Evolutionary conservation across 2,329 filamentous ascomycete species (phyloP), one percentile per base, ranked within the genome.

Genomic region (Diaporthe humulicola): DNA sequence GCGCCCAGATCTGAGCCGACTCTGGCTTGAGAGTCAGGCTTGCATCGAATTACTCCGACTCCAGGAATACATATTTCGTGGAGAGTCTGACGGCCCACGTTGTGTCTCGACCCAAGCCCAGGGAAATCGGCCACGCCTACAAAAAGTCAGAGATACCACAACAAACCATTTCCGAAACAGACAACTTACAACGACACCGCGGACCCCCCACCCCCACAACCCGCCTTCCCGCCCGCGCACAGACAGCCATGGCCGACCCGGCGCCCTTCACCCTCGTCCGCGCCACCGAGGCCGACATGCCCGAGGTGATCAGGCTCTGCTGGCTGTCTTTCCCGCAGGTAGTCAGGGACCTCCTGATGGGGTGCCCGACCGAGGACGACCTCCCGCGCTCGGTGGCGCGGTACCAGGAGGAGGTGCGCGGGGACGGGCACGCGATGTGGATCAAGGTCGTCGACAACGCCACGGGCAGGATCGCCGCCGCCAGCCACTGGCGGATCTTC

Each of bases 381-480:
- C 75, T 78, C 71, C 38, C 81, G 79, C 72, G 77, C 4, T 45
- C 74, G 36, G 69, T 75, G n/a, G 56, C 76, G 22, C 70, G 72
- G n/a, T 77, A 83, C 33, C 50, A 6, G 9, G 10, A 50, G 14
- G 54, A 28, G 28, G 58, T 77, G 66, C 77, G 74, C 17, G 76
- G 75, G 12, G 77, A 83, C 57, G 76, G 79, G 36, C 79, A 81
- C 30, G 81, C 81, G 69, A 77, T 79, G 52, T 85, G 83, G 82
- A 76, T 81, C 73, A 84, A 85, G 75, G 81, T 83, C 17, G 78
- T 84, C 40, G 84, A 85, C 75, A 78, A 79, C 4, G 79, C 79
- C 78, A 80, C 22, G 5, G 78, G 78, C 69, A 81, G 80, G 70
- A 72, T 86, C 48, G 80, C 81, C n/a, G 85, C 84, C 73, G 77